phyloP scores from a whole-genome alignment of 2,329 filamentous ascomycete genomes.

The Venturia aucupariae region DNA sequence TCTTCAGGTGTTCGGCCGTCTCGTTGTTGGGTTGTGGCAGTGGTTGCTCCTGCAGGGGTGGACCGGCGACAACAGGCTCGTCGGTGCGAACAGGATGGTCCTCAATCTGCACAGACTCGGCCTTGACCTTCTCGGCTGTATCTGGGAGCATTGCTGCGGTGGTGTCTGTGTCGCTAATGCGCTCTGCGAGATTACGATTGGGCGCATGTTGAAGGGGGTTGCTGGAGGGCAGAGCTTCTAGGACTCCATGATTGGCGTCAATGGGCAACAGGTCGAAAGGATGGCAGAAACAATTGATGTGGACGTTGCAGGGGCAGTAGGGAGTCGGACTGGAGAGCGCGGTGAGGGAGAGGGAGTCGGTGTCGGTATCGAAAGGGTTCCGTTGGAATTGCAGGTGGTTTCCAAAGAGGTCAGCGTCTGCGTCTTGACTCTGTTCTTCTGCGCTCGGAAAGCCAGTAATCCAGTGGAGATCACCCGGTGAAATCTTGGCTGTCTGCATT shows the following conservation, averaged over 20 bases:
- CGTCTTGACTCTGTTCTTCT: neutral
- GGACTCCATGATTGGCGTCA: neutral
- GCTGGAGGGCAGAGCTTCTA: conserved; percentile 4
- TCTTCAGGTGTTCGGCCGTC: neutral
- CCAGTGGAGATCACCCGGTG: neutral
- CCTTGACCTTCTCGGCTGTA: neutral
- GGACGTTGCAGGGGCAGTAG: neutral
- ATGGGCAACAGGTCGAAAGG: neutral
- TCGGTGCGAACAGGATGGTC: neutral
- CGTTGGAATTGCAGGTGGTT: neutral
- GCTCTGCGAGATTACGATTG: neutral
- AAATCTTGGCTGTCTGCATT: conserved; percentile 7
- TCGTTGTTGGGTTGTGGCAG: neutral
- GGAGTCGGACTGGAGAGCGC: too few relatives aligned
- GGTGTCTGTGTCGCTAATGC: neutral
- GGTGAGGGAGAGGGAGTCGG: neutral
- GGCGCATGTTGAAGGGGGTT: conserved; percentile 6
- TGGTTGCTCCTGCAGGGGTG: neutral
- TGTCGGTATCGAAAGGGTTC: too few relatives aligned
- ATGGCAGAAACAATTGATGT: neutral
- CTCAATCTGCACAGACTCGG: neutral
- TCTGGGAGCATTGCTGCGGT: neutral
- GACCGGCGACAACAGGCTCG: neutral
- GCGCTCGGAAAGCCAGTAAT: neutral
- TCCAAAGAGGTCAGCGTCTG: neutral